These are phyloP conservation scores for Pulveroboletus sp. DNA, from an alignment of 768 basidiomycete genomes.

Conservation along the genomic window DNA sequence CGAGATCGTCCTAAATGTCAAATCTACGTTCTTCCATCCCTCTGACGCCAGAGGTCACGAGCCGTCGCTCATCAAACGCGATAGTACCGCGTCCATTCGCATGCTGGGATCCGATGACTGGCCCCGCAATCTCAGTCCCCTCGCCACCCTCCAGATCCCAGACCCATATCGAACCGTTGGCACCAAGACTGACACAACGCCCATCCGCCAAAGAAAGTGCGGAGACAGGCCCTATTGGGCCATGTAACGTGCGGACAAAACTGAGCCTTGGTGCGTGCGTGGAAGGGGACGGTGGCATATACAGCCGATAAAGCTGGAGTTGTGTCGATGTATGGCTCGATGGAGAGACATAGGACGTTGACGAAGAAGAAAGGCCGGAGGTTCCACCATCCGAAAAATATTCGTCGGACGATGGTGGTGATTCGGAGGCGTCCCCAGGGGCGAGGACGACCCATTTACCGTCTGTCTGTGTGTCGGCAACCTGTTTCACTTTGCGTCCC, in stretches of 20 bases:
- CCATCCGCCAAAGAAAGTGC: constrained; percentile 75
- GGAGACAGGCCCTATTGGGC: constrained; percentile 61
- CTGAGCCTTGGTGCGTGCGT: constrained; percentile 57
- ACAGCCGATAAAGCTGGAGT: constrained; percentile 72
- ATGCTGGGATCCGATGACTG: constrained; percentile 33
- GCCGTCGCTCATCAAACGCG: constrained; percentile 70
- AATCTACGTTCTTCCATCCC: constrained; percentile 34
- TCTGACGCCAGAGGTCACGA: constrained; percentile 43
- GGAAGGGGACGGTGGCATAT: constrained; percentile 49
- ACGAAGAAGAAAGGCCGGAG: constrained; percentile 24
- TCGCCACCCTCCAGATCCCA: constrained; percentile 73
- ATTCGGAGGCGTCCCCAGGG: constrained; percentile 41
- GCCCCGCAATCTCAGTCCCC: constrained; percentile 32
- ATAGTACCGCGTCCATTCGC: constrained; percentile 39
- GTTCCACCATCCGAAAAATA: constrained; percentile 17
- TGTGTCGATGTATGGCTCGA: constrained; percentile 45
- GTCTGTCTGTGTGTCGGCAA: constrained; percentile 76
- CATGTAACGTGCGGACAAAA: constrained; percentile 68
- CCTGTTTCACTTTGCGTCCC: constrained; percentile 64
- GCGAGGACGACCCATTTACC: constrained; percentile 83
- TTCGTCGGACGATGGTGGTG: constrained; percentile 7
- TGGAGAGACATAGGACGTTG: constrained; percentile 28
- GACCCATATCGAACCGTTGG: constrained; percentile 74
- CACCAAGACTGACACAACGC: constrained; percentile 70
- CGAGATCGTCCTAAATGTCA: constrained; percentile 23